Evolutionary conservation across 345 rosid genomes (phyloP), one percentile per base, ranked within the genome.

Genomic region (Aegle marmelos): DNA sequence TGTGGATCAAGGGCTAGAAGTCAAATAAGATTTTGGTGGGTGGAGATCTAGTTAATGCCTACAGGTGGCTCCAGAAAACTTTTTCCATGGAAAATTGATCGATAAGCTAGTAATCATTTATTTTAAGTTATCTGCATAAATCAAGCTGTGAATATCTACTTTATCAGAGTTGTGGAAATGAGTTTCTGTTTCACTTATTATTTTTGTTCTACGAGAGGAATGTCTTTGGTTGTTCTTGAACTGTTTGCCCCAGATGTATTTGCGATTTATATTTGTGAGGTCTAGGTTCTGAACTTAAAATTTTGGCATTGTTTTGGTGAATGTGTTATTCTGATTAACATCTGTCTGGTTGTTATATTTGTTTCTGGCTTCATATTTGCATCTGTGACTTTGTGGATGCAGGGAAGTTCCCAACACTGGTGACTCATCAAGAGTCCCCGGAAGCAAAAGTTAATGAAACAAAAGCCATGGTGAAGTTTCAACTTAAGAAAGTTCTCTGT

Each of bases 351-450:
- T 45, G 6, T 4, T 58, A 2, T 45, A 57, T 53, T 4, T 41
- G 70, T 31, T 14, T 22, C 37, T 30, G 21, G 37, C 8, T 13
- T 14, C 9, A 6, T 62, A 17, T 30, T 62, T 64, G 19, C 41
- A 64, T 22, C 68, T 3, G 22, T 7, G 25, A 17, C n/a, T 63
- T 56, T n/a, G 22, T 63, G 68, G 68, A 10, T 81, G 82, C 92
- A 91, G 96, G 94, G 25, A 89, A 91, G 86, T 92, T 92, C 82
- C 97, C 97, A 17, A 89, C 91, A 9, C 91, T 90, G 61, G 97
- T 92, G 25, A 81, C 88, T 33, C 93, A 92, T 83, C 94, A 90
- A 78, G 97, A 90, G 72, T 88, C 93, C 31, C 83, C 90, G 33
- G 97, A 89, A 86, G 13, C 89, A 9, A 92, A 90, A 81, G 94